Base-by-base conservation (phyloP, 768 basidiomycete species). In the Pleurotus ostreatus region DNA sequence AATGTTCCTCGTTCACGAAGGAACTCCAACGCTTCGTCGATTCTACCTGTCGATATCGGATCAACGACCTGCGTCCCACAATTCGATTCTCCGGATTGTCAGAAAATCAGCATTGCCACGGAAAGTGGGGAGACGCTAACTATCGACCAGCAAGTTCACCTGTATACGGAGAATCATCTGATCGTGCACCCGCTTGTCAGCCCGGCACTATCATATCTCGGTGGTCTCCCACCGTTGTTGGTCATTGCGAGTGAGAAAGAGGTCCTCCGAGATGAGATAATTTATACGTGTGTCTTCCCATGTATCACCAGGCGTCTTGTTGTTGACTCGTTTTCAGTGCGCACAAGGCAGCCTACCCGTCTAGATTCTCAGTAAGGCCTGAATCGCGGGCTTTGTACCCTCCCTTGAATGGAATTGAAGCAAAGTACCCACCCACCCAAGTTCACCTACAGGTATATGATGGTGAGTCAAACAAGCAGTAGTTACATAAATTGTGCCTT, bases 361-460 rank as follows among this genome's bases (percentile, higher is more conserved):
- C 82, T 3, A 77, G 74, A 59, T 96, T 82, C 66, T 76, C 81
- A 0, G 55, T 82, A 11, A 75, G 66, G 46, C 73, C 83, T 3
- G 70, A 73, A 4, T 69, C 71, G 1, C 76, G 75, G 38, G 66
- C 63, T 22, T 59, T 90, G 45, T 90, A 89, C 61, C 84, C 88
- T 16, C 61, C 73, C 5, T 66, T 89, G 20, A 64, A 74, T 6
- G 80, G 74, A 9, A 84, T 88, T 58, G 85, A 84, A 64, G 62
- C 69, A 13, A 74, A 75, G 9, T 70, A 71, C 60, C 66, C 69
- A n/a, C 76, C 89, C 1, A 94, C 94, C 1, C 78, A 86, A 55
- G 93, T 96, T 15, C 94, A 98, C 72, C 74, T 98, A 9, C 94
- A 98, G 68, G 84, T 97, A 1, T 97, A 94, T 65, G 94, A 98